Evolutionary conservation across 345 rosid species (phyloP), one percentile per base, ranked within the genome.

Genomic region (Rhodamnia argentea): DNA sequence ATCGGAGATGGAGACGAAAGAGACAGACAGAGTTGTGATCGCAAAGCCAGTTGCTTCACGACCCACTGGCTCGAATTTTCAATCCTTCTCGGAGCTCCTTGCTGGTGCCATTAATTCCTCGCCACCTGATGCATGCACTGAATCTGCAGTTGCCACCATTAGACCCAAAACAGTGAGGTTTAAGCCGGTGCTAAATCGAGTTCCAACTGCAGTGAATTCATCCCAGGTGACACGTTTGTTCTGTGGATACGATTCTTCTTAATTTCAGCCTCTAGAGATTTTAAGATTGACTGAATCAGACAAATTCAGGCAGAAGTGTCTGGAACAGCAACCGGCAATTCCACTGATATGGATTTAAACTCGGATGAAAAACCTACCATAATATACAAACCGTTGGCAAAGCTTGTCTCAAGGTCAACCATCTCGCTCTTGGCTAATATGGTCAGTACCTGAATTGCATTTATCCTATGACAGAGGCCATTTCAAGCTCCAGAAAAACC

Each of bases 21-120:
- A 95, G 87, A 89, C 90, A 47, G 94, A 93, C 56, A 94, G 94
- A 89, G 90, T 90, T 42, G 92, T 92, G 50, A 87, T 96, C 88
- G 92, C 94, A 5, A 96, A 95, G 90, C 99, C 99, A 78, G 94
- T 97, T 85, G 96, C 99, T 70, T 94, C 98, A 57, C 95, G 94
- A 91, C 99, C 99, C 85, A 90, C 91, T 86, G 87, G 91, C 88
- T 92, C 94, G 51, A 89, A 88, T 54, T 92, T 97, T 62, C 90
- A 90, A 85, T 90, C 96, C 37, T 96, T 95, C 91, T 89, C 96
- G 40, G 96, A 94, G 91, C 95, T 93, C 84, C 95, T 95, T 15
- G 91, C 93, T 6, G 94, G 92, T 56, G 92, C 95, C 42, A 87
- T 93, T 59, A 90, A 92, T 75, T 86, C 87, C 62, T 89, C 96